Evolutionary conservation across 148 eudicot genomes (phyloP).

Genomic region (Limonium bicolor): DNA sequence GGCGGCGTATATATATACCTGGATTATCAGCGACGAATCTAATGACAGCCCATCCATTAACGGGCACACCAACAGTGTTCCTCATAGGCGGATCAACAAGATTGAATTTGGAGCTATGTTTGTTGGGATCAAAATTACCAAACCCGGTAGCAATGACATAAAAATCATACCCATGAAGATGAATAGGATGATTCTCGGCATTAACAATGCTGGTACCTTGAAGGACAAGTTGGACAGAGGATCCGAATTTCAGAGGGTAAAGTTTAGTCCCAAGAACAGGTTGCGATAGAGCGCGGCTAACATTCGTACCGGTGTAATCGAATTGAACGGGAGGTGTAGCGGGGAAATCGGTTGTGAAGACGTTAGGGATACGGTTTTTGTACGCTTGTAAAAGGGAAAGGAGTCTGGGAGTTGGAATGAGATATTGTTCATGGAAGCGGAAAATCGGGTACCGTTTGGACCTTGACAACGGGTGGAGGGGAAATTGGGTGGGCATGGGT

Average conservation of each 20-base stretch:
- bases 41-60: slow-evolving; percentile 76
- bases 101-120: slow-evolving; percentile 49
- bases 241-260: slow-evolving; percentile 53
- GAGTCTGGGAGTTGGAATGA: slow-evolving; percentile 67
- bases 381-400: slow-evolving; percentile 73
- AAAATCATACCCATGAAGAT: slow-evolving; percentile 91
- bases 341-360: slow-evolving; percentile 69
- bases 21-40: slow-evolving; percentile 95
- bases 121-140: slow-evolving; percentile 60
- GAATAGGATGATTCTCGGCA: slow-evolving; percentile 88
- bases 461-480: slow-evolving; percentile 49
- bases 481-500: slow-evolving; percentile 41
- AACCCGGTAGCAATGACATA: slow-evolving; percentile 65
- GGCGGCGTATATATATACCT: slow-evolving; percentile 27
- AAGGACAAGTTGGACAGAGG: slow-evolving; percentile 61
- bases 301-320: slow-evolving; percentile 88
- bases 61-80: slow-evolving; percentile 75
- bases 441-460: slow-evolving; percentile 64
- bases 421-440: slow-evolving; percentile 86
- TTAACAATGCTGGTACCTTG: slow-evolving; percentile 76
- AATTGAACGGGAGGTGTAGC: slow-evolving; percentile 50
- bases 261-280: slow-evolving; percentile 46
- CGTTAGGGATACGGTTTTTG: slow-evolving; percentile 37
- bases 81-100: slow-evolving; percentile 87
- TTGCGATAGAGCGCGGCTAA: slow-evolving; percentile 68